Evolutionary conservation across 2,329 filamentous ascomycete genomes (phyloP), one percentile per base, ranked within the genome.

Genomic region (Fusarium neocosmosporiellum): DNA sequence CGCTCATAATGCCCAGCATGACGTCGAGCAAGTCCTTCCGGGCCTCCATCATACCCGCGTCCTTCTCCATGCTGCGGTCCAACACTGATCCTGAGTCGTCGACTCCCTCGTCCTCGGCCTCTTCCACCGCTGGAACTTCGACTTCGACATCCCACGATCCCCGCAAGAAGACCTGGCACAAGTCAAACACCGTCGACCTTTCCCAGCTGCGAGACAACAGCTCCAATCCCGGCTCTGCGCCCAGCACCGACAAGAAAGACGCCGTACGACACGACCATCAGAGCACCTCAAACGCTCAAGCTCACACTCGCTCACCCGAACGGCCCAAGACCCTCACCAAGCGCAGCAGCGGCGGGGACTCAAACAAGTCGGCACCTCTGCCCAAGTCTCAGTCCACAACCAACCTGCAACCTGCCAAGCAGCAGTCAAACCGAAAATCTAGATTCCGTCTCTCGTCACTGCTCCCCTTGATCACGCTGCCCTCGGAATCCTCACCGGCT

Each of bases 21-120:
- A 81, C 83, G 79, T 84, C 84, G 77, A 83, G 82, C 83, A 86
- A 85, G 83, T 85, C 82, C 70, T 79, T 81, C 75, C 79, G 82
- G 78, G 80, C 81, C 61, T 79, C 80, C 66, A 75, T 80, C 62
- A 78, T 84, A 71, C 78, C 81, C 73, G 78, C 80, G 74, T 80
- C 80, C 66, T 69, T 80, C 70, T 82, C 82, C 71, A 80, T 84
- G 76, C 67, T 80, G 53, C 78, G 76, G 50, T 77, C 78, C 69
- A 78, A 77, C 63, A 76, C 78, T 63, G 75, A 79, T 59, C 71
- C 78, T 66, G 77, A 79, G 50, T 74, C 72, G 22, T 70, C 75
- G 33, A 65, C 75, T 41, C 36, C 67, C 37, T 64, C 72, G 55
- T 62, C 68, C 9, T 63, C 69, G 27, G 24, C 46, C 46, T 61